Evolutionary conservation across 768 basidiomycete genomes (phyloP), one percentile per base, ranked within the genome.

Genomic region (Suillus subalutaceus): DNA sequence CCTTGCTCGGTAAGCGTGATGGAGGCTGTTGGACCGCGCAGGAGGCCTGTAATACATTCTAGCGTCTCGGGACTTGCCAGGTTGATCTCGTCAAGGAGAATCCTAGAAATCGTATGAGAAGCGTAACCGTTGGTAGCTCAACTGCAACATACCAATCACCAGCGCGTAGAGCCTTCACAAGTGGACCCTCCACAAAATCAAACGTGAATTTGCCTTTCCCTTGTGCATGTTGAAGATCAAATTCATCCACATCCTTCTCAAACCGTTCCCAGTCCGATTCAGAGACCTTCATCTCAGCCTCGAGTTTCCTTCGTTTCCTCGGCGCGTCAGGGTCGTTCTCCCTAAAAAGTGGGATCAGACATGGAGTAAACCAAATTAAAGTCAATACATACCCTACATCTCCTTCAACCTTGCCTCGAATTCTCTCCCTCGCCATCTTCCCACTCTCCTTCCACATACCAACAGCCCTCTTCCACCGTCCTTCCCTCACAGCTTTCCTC

Each of bases 51-150:
- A 56, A 99, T 87, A 64, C 93, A 94, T 77, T 99, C 97, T 60
- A 99, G 82, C 0, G 97, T 98, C 77, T 99, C 97, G 32, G 95
- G 82, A 66, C 91, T 94, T 2, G 97, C 96, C 32, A 99, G 81
- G 73, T 99, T 99, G 74, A 99, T 90, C 77, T 99, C 97, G 70
- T 99, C 97, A 6, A 99, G 87, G 26, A 99, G 82, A 44, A 99
- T 85, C 96, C 96, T 97, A 66, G 41, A 2, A 16, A 12, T 20
- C 12, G 10, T 2, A 7, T 59, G 18, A 60, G 30, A 60, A 15
- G 10, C 18, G 26, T 12, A 6, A 13, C 18, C 4, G 53, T 6
- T 12, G 35, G 32, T 44, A 61, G 3, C 48, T 20, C 48, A 58
- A 56, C 20, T 9, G 10, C 68, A 55, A 80, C 91, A 71, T 72